These are phyloP conservation scores for Leccinum disarticulatum DNA, from an alignment of 768 basidiomycete species.

Conservation along the genomic window DNA sequence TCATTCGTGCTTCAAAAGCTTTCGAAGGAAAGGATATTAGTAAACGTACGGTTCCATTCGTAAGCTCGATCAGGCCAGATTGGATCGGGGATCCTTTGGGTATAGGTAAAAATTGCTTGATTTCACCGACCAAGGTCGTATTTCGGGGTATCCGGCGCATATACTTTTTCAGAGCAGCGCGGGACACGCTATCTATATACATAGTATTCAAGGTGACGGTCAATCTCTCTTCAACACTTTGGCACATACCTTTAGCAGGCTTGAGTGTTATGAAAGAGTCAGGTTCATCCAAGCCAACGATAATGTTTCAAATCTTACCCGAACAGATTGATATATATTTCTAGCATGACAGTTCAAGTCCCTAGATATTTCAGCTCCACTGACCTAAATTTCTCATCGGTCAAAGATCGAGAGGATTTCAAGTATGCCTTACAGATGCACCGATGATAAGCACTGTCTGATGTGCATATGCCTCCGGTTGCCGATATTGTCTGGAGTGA, in stretches of 20 bases:
- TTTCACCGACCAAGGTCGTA: conserved; percentile 14
- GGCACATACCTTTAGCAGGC: no score
- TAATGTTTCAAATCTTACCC: conserved; percentile 3
- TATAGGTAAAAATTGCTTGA: conserved; percentile 10
- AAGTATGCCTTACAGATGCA: conserved; percentile 7
- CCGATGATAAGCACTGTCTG: conserved; percentile 45
- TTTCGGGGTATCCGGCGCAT: conserved; percentile 11
- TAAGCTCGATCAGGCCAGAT: conserved; percentile 16
- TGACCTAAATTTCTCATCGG: neutral
- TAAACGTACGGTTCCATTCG: conserved; percentile 13
- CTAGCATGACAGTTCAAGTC: conserved; percentile 11
- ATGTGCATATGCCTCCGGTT: conserved; percentile 36
- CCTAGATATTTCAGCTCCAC: conserved; percentile 13
- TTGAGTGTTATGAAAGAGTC: no score
- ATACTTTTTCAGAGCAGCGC: neutral
- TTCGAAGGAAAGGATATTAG: neutral
- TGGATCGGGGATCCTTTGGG: conserved; percentile 8
- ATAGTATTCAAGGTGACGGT: neutral
- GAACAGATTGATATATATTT: conserved; percentile 13
- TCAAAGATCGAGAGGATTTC: neutral
- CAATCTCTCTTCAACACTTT: neutral
- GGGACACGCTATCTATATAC: neutral
- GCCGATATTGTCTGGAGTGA: conserved; percentile 45
- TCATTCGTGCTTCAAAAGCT: neutral
- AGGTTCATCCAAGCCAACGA: no score